Evolutionary conservation across 2,329 filamentous ascomycete genomes (phyloP).

Genomic region (Emmonsia crescens): DNA sequence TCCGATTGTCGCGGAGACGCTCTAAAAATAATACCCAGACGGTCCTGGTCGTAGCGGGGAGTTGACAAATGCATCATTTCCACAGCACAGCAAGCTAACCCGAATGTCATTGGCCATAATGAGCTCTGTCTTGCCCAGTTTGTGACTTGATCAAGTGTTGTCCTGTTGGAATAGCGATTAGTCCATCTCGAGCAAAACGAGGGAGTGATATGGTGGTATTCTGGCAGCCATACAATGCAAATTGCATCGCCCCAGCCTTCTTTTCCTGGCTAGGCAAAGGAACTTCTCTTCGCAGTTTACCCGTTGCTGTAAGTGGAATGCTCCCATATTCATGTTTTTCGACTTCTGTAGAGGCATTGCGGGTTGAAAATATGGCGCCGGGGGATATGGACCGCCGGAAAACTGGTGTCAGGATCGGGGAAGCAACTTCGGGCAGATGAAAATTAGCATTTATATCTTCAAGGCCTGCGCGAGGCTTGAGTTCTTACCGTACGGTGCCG

Average conservation of each 20-base stretch:
- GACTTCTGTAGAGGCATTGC: constrained; percentile 29
- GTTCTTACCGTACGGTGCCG: neutral
- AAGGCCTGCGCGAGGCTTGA: neutral
- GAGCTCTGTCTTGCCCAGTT: constrained; percentile 86
- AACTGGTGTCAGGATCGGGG: neutral
- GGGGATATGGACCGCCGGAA: neutral
- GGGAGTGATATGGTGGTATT: neutral
- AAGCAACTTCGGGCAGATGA: neutral
- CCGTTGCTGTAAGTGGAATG: constrained; percentile 29
- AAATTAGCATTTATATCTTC: neutral
- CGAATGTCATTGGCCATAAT: constrained; percentile 87
- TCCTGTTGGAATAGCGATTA: constrained; percentile 18
- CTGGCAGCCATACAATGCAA: constrained; percentile 33
- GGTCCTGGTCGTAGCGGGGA: constrained; percentile 81
- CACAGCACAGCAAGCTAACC: constrained; percentile 79
- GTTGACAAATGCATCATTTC: constrained; percentile 94
- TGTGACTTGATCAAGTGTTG: constrained; percentile 56
- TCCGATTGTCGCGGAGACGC: constrained; percentile 76
- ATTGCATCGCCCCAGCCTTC: constrained; percentile 43
- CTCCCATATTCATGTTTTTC: constrained; percentile 25
- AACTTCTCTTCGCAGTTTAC: constrained; percentile 38
- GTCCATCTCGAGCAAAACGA: constrained; percentile 2
- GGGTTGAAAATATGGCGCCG: neutral
- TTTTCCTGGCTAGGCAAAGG: constrained; percentile 40
- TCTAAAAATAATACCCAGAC: constrained; percentile 78